A percentile compares a stretch with the other conserved stretches of the same genome.
Evolutionary conservation across 768 basidiomycete species (phyloP).

Genomic region (Trametes cinnabarina): DNA sequence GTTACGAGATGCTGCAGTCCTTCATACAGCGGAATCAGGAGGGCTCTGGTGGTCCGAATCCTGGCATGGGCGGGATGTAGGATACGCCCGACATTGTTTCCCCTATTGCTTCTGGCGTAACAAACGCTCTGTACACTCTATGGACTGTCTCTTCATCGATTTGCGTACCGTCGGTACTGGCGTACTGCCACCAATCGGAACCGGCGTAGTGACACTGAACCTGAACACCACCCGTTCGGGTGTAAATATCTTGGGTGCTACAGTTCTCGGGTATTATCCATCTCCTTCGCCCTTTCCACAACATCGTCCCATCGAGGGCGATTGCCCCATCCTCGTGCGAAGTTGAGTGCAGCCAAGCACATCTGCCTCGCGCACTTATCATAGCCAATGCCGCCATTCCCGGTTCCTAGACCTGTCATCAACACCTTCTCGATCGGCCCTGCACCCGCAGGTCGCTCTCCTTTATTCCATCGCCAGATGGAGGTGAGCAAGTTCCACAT

Average conservation of each 20-base stretch:
- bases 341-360: conserved; percentile 11
- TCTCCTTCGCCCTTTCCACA: neutral
- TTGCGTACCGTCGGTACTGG: neutral
- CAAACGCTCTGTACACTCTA: no score
- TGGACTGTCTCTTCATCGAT: neutral
- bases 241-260: no score
- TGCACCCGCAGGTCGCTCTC: neutral
- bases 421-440: conserved; percentile 11
- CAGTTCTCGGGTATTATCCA: neutral
- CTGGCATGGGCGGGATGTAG: conserved; percentile 19
- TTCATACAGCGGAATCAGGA: conserved; percentile 43
- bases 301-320: conserved; percentile 13
- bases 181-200: no score
- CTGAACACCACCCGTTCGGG: no score
- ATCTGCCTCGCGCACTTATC: conserved; percentile 6
- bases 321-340: conserved; percentile 4
- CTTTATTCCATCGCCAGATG: conserved; percentile 28
- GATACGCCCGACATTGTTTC: neutral
- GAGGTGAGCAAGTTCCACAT: conserved; percentile 33
- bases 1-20: conserved; percentile 44
- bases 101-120: no score
- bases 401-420: conserved; percentile 23
- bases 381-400: conserved; percentile 1
- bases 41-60: conserved; percentile 22
- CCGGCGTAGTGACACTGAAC: no score